Percentiles rank a stretch among this genome's conserved stretches.
Evolutionary conservation across 805 yeast species (phyloP).

Genomic region (Zygoascus ofunaensis): DNA sequence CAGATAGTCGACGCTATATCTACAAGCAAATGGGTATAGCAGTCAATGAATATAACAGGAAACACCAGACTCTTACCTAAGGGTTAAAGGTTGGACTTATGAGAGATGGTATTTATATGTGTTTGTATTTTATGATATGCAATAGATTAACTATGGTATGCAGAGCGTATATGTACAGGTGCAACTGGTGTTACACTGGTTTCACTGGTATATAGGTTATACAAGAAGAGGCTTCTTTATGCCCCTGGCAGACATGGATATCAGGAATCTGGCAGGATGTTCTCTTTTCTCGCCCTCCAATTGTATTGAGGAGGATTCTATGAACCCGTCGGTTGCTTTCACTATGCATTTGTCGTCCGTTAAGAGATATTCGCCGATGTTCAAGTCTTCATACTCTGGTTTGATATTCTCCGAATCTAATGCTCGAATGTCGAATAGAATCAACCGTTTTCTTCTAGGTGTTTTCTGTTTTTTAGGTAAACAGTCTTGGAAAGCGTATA

Average conservation of each 20-base stretch:
- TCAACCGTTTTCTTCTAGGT: neutral
- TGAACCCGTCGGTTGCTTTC: neutral
- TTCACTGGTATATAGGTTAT: no score
- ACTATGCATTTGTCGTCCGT: neutral
- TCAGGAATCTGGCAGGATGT: neutral
- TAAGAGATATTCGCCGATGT: neutral
- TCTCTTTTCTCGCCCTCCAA: conserved; percentile 3
- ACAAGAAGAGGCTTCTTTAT: neutral
- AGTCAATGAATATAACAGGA: conserved; percentile 60
- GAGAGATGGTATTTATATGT: neutral
- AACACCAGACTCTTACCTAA: conserved; percentile 20
- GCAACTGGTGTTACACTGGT: no score
- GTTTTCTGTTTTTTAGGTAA: conserved; percentile 21
- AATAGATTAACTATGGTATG: neutral
- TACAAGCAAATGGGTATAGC: conserved; percentile 72
- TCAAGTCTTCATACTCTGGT: neutral
- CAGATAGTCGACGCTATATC: conserved; percentile 50
- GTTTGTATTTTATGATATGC: neutral
- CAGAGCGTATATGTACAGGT: no score
- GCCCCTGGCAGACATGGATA: conserved; percentile 1
- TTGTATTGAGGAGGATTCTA: neutral
- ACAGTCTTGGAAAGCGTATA: conserved; percentile 12
- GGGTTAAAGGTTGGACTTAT: conserved; percentile 1
- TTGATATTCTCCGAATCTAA: neutral
- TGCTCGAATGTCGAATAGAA: neutral